Base-by-base conservation (phyloP, 805 yeast genomes). In the Teunomyces kruisii region DNA sequence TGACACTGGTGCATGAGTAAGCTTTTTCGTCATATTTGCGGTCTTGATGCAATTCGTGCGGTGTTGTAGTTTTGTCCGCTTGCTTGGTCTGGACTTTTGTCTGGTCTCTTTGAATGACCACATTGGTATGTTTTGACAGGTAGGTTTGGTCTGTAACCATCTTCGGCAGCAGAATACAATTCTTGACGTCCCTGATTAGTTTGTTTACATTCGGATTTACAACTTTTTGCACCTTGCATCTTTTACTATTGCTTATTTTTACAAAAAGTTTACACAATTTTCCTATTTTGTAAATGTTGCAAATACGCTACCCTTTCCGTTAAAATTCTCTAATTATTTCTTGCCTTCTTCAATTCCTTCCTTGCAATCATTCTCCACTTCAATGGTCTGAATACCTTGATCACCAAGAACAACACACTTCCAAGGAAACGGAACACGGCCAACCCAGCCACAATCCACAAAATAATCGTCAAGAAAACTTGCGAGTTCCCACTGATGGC, bases 401-500 rank as follows among this genome's bases (percentile, higher is more conserved):
- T 57, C 3, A 67, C 35, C 46, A 88, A 66, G 59, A 82, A 92
- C 32, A 78, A 58, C 1, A 77, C 62, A 53, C 95, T 81, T 1
- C 97, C 97, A 22, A 84, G 41, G 53, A 92, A 85, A 50, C 97
- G 74, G 63, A 88, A 84, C 6, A 84, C 76, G 0, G 98, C 97
- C 75, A 89, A 79, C 22, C 84, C 87, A 3, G 97, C 97, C 35
- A 92, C 98, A 30, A 91, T 69, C 97, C 98, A 92, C 53, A 92
- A 72, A 38, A 92, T 84, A 26, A 92, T 88, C 4, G 94, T 80
- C 63, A 92, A 76, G 61, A 89, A 92, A 6, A 83, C 68, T 32
- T 80, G 75, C 1, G 88, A 75, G 63, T 84, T 75, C 8, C 67
- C 58, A 35, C 60, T 54, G 49, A 67, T 56, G n/a, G 64, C 56